Evolutionary conservation across 2,329 filamentous ascomycete genomes (phyloP), one percentile per base, ranked within the genome.

Genomic region (Botrytis porri): DNA sequence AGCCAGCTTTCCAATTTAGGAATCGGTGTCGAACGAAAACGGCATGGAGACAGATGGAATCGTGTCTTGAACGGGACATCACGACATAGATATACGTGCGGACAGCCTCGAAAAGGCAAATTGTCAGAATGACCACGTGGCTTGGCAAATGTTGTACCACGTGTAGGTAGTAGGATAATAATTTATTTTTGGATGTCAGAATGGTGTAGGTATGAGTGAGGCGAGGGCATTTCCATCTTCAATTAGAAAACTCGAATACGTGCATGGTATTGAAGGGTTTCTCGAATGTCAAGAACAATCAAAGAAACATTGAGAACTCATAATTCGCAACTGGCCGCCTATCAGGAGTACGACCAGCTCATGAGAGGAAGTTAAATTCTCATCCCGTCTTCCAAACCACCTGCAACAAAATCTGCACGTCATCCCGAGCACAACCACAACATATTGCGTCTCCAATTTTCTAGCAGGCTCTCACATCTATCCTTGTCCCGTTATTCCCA

Each of bases 391-490:
- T 39, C 20, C 32, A 64, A 63, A 43, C 59, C 69, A 54, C 35
- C 43, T 71, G 59, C 35, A 54, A 62, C 69, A n/a, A 29, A 48
- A 63, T 51, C 59, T 71, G 69, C 69, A 71, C 43, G 59, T 64
- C 69, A 71, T 71, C 59, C 59, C 35, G 41, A 41, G 51, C 59
- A 54, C 59, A 54, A 66, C n/a, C 63, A 66, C 63, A 66, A 54
- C 63, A 64, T 62, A 54, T 54, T 14, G 39, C 14, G 59, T 64
- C n/a, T 41, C 5, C 32, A 45, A 45, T 41, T 29, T 54, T 64
- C 69, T 43, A 51, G 43, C n/a, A 69, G n/a, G 18, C 18, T 54
- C 16, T 63, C 20, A 37, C n/a, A 64, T 62, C 32, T 35, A 41
- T n/a, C n/a, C 8, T n/a, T 45, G 35, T 64, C 69, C 57, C 59